Evolutionary conservation across 768 basidiomycete species (phyloP).

Genomic region (Lactarius sp.): DNA sequence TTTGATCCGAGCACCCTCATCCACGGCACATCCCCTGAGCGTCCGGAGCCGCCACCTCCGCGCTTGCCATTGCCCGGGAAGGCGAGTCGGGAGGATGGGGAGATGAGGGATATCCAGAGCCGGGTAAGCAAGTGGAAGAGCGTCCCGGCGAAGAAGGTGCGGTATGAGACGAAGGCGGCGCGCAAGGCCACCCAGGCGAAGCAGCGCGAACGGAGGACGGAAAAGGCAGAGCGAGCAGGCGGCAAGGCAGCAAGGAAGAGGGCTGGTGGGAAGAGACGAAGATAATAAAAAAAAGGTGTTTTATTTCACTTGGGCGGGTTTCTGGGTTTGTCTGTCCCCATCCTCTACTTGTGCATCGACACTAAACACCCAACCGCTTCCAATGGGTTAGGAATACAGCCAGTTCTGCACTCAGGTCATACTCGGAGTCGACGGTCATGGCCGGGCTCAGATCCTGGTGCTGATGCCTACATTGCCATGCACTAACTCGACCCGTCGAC

Average conservation of each 20-base stretch:
- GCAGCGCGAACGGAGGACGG: constrained; percentile 57
- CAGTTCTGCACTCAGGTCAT: background rate
- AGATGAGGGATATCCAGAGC: background rate
- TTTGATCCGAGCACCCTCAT: constrained; percentile 69
- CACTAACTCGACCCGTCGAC: background rate
- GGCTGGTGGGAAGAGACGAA: constrained; percentile 23
- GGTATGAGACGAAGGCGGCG: constrained; percentile 68
- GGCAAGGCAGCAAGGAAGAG: constrained; percentile 50
- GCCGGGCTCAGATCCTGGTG: background rate
- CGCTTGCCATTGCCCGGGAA: constrained; percentile 30
- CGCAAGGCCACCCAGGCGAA: constrained; percentile 57
- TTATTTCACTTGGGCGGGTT: background rate
- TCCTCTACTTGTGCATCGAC: background rate
- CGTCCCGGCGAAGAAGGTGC: constrained; percentile 36
- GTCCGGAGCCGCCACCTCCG: constrained; percentile 10
- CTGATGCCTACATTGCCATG: background rate
- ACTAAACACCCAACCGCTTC: background rate
- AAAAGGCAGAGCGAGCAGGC: constrained; percentile 70
- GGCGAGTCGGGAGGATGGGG: constrained; percentile 7
- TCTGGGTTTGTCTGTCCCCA: background rate
- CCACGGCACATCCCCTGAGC: constrained; percentile 35
- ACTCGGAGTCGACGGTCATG: background rate
- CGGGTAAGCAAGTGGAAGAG: constrained; percentile 16
- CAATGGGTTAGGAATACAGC: background rate
- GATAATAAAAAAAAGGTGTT: background rate